Conservation (phyloP, 1,284 basidiomycete species). For the Microbotryum scabiosae region DNA sequence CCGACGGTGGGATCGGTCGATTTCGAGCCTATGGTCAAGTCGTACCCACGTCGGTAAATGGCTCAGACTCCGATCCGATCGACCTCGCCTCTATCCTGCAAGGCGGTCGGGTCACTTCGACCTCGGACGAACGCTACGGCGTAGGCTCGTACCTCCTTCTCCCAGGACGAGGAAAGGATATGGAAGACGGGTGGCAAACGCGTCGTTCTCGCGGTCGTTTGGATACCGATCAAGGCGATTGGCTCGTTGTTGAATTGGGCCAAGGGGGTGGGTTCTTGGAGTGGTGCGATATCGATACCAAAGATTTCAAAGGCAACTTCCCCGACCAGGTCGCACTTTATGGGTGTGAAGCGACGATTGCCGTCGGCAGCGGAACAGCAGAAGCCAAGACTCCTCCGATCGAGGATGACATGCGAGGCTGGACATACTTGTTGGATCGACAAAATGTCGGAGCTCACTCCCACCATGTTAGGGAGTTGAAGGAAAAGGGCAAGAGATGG, state of each 20-base stretch:
- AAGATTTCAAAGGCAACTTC: conserved; percentile 94
- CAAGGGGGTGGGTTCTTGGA: conserved; percentile 64
- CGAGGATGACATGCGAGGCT: conserved; percentile 42
- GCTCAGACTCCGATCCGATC: conserved; percentile 44
- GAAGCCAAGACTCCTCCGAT: conserved; percentile 30
- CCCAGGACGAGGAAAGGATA: conserved; percentile 69
- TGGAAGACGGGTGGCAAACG: conserved; percentile 99
- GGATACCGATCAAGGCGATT: conserved; percentile 69
- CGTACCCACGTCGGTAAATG: conserved; percentile 39
- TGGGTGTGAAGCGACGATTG: background rate
- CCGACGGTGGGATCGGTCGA: conserved; percentile 69
- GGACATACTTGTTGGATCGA: conserved; percentile 66
- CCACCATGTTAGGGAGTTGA: conserved; percentile 76
- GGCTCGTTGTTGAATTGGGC: conserved; percentile 66
- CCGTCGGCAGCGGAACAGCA: conserved; percentile 33
- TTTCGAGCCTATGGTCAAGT: conserved; percentile 53
- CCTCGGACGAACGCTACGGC: conserved; percentile 85
- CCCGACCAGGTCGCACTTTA: conserved; percentile 49
- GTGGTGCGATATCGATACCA: conserved; percentile 82
- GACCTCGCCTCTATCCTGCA: conserved; percentile 87
- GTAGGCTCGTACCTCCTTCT: conserved; percentile 82
- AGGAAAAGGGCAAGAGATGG: conserved; percentile 48
- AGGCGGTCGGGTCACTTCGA: conserved; percentile 66
- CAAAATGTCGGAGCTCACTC: conserved; percentile 80
- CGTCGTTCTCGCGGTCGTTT: conserved; percentile 60